These are phyloP conservation scores for Penicillium sp. DNA, from an alignment of 2,329 filamentous ascomycete genomes.

Conservation along the genomic window DNA sequence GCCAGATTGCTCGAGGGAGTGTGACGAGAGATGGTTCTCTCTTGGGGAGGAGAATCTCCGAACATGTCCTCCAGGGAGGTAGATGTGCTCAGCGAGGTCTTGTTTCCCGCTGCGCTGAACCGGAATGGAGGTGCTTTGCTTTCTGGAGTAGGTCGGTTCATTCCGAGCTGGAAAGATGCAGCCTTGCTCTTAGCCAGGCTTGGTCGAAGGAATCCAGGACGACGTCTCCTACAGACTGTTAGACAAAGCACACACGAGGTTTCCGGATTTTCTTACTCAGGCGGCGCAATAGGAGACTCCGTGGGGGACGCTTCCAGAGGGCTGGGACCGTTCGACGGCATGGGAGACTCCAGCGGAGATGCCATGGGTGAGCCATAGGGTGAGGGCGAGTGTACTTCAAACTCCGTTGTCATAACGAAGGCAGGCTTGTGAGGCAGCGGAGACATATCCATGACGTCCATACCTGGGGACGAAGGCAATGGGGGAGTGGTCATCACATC, in stretches of 20 bases:
- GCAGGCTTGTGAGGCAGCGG: conserved; percentile 82
- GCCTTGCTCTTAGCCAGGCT: conserved; percentile 70
- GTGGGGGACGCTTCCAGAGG: conserved; percentile 39
- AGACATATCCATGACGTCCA: conserved; percentile 88
- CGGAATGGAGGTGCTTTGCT: conserved; percentile 67
- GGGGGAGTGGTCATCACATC: conserved; percentile 80
- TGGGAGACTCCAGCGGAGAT: conserved; percentile 40
- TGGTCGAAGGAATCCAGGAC: conserved; percentile 65
- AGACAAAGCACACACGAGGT: conserved; percentile 8
- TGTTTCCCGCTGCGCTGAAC: conserved; percentile 59
- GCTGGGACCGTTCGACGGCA: conserved; percentile 36
- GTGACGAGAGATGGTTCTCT: conserved; percentile 58
- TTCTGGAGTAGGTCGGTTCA: conserved; percentile 58
- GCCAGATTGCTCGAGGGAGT: conserved; percentile 55
- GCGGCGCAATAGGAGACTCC: conserved; percentile 26
- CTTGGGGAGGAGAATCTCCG: conserved; percentile 69
- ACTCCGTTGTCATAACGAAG: conserved; percentile 55
- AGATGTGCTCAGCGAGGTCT: conserved; percentile 52
- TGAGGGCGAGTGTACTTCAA: conserved; percentile 68
- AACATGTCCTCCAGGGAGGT: conserved; percentile 77
- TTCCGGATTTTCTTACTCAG: conserved; percentile 33
- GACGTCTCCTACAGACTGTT: conserved; percentile 54
- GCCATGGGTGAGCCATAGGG: conserved; percentile 51
- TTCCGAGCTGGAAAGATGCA: conserved; percentile 62
- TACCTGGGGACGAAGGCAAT: conserved; percentile 65